phyloP scores from a whole-genome alignment of 2,329 filamentous ascomycete genomes.

The Alternaria rosae region DNA sequence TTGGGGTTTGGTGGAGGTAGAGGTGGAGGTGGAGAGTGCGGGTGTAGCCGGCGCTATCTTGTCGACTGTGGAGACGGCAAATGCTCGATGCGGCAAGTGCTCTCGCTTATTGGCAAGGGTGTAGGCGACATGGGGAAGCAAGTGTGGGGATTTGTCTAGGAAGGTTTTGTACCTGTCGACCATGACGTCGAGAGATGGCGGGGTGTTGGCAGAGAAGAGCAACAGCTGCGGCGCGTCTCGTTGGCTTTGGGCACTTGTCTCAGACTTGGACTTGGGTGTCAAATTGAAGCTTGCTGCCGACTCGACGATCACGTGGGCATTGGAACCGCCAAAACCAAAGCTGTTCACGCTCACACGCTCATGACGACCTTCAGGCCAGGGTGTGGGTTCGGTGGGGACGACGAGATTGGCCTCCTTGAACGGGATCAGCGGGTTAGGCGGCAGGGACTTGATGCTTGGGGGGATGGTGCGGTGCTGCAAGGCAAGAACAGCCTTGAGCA shows the following conservation, averaged over 20 bases:
- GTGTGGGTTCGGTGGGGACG: constrained; percentile 16
- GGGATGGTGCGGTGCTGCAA: constrained; percentile 48
- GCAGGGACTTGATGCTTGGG: constrained; percentile 28
- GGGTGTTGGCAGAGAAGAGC: constrained; percentile 26
- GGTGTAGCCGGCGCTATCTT: no score
- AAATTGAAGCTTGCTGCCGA: constrained; percentile 3
- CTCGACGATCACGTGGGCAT: constrained; percentile 24
- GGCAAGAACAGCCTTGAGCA: constrained; percentile 49
- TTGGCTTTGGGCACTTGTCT: neutral
- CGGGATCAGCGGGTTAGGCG: constrained; percentile 26
- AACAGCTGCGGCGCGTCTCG: constrained; percentile 14
- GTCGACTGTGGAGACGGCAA: no score
- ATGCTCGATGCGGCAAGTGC: constrained; percentile 15
- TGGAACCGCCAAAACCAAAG: constrained; percentile 22
- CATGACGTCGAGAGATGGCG: constrained; percentile 13
- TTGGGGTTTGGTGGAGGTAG: constrained; percentile 18
- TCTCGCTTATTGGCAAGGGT: constrained; percentile 21
- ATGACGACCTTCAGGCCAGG: constrained; percentile 8
- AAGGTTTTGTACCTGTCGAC: constrained; percentile 4
- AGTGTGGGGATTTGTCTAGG: constrained; percentile 3
- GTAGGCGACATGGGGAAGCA: no score
- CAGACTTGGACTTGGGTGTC: neutral
- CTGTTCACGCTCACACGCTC: constrained; percentile 21
- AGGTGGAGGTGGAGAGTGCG: no score
- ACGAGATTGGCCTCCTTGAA: constrained; percentile 13